phyloP scores from a whole-genome alignment of 306 rosid species.

The Prunus dulcis region DNA sequence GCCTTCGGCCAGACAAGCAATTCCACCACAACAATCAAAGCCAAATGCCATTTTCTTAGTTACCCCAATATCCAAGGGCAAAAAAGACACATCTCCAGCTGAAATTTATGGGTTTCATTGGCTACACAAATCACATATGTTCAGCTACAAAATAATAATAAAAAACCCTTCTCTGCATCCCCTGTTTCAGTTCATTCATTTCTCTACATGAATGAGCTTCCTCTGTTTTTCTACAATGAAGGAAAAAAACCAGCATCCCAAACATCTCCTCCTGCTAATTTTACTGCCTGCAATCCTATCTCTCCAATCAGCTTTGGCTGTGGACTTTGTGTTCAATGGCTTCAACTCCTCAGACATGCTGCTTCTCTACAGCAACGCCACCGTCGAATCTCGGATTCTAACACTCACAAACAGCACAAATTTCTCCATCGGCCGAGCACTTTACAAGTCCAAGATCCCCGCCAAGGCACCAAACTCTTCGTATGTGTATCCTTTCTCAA shows the following conservation, averaged over 20 bases:
- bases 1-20: neutral
- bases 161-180: neutral
- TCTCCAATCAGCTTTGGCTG: constrained; percentile 27
- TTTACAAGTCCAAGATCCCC: constrained; percentile 44
- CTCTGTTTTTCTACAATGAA: constrained; percentile 29
- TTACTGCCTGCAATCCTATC: constrained; percentile 15
- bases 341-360: constrained; percentile 52
- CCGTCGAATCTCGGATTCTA: constrained; percentile 45
- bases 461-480: constrained; percentile 49
- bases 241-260: constrained; percentile 2
- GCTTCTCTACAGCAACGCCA: constrained; percentile 60
- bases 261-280: constrained; percentile 15
- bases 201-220: neutral
- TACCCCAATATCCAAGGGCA: neutral
- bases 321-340: constrained; percentile 71
- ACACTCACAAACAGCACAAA: constrained; percentile 57
- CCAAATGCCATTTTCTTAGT: neutral
- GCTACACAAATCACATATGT: neutral
- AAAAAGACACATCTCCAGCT: neutral
- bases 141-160: neutral
- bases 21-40: neutral
- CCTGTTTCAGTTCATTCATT: constrained; percentile 9
- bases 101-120: neutral
- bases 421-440: constrained; percentile 75
- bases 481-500: constrained; percentile 53